These are phyloP conservation scores for Musa balbisiana DNA, from an alignment of 202 grass and related monocot genomes.

Conservation along the genomic window DNA sequence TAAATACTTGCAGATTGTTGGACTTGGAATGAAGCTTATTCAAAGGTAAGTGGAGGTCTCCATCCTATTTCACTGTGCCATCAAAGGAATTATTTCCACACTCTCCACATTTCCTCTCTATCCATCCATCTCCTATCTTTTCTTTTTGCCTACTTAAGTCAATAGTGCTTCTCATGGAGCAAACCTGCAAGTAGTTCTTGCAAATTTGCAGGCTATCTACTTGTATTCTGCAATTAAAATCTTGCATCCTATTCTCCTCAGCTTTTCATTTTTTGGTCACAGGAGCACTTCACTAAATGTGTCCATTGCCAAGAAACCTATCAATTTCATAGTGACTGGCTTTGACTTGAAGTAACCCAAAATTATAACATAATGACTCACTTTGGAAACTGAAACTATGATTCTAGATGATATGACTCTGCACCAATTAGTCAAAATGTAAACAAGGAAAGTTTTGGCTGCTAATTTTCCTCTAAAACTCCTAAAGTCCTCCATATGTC, in stretches of 20 bases:
- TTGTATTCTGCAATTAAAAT: too few relatives aligned
- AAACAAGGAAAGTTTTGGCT: background rate
- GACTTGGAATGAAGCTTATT: background rate
- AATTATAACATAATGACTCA: background rate
- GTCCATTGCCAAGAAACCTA: background rate
- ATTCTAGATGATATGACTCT: background rate
- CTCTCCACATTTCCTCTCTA: too few relatives aligned
- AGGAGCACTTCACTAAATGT: background rate
- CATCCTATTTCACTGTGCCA: background rate
- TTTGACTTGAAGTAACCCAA: background rate
- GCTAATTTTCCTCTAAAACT: background rate
- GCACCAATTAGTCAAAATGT: background rate
- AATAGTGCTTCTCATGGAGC: too few relatives aligned
- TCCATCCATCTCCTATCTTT: too few relatives aligned
- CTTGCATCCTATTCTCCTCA: too few relatives aligned
- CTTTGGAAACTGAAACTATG: background rate
- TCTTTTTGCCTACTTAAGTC: too few relatives aligned
- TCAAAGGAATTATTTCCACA: too few relatives aligned
- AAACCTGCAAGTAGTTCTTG: too few relatives aligned
- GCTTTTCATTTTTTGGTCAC: too few relatives aligned
- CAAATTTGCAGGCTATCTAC: too few relatives aligned
- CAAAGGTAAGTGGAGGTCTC: background rate
- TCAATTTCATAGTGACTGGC: background rate
- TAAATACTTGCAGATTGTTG: background rate
- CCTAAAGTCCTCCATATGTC: background rate